Evolutionary conservation across 495 filamentous ascomycete species (phyloP).

Genomic region (Penicillium maclennaniae): DNA sequence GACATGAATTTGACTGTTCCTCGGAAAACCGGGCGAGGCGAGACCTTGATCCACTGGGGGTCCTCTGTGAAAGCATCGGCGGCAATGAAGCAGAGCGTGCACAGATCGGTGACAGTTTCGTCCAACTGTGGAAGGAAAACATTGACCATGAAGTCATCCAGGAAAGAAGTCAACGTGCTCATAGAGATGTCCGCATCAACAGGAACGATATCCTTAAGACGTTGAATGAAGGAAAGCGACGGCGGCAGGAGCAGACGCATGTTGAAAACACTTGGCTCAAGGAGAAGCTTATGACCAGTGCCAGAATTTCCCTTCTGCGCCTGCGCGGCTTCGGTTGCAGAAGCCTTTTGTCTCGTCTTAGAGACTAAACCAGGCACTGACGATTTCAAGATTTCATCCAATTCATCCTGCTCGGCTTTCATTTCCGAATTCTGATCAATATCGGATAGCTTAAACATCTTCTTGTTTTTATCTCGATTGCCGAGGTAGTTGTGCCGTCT

Average conservation of each 20-base stretch:
- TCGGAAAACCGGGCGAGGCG: constrained; percentile 84
- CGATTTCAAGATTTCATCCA: constrained; percentile 82
- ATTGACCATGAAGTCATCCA: constrained; percentile 97
- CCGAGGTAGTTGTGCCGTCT: constrained; percentile 56
- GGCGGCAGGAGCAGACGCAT: constrained; percentile 91
- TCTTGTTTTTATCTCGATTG: constrained; percentile 67
- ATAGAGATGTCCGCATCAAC: constrained; percentile 76
- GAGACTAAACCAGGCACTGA: constrained; percentile 93
- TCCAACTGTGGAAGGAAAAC: constrained; percentile 97
- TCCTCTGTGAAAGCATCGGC: constrained; percentile 86
- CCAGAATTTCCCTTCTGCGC: constrained; percentile 49
- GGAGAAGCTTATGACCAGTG: constrained; percentile 78
- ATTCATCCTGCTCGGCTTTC: constrained; percentile 78
- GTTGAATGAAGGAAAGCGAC: constrained; percentile 87
- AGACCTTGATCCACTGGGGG: constrained; percentile 69
- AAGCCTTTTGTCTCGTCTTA: constrained; percentile 53
- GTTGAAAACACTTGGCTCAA: constrained; percentile 96
- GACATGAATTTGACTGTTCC: constrained; percentile 86
- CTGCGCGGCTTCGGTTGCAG: constrained; percentile 34
- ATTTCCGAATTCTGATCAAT: constrained; percentile 71
- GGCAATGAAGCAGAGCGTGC: constrained; percentile 75
- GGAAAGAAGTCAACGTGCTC: constrained; percentile 86
- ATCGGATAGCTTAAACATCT: constrained; percentile 86
- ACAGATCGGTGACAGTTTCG: constrained; percentile 87
- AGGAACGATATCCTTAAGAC: constrained; percentile 88